phyloP scores from a whole-genome alignment of 345 rosid species.

The Eucalyptus shirleyi region DNA sequence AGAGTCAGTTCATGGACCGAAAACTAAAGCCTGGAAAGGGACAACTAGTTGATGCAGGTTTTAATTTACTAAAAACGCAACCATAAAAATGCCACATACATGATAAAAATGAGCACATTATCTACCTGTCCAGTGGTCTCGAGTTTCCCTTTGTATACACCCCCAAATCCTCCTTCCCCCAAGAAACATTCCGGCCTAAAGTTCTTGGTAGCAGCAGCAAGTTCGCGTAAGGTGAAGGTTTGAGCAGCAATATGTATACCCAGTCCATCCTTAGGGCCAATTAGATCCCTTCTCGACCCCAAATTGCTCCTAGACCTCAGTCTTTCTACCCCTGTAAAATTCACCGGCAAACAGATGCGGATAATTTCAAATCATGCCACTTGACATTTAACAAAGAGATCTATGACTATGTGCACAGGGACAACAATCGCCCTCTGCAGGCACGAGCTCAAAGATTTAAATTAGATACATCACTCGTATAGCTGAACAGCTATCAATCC shows the following conservation, averaged over 20 bases:
- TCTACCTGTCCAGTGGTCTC: slow-evolving; percentile 84
- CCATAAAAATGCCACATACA: background rate
- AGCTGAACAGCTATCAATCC: background rate
- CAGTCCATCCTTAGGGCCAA: slow-evolving; percentile 38
- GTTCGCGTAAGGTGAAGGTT: slow-evolving; percentile 70
- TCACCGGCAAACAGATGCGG: background rate
- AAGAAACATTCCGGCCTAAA: slow-evolving; percentile 73
- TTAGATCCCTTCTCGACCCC: slow-evolving; percentile 51
- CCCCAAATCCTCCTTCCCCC: slow-evolving; percentile 97
- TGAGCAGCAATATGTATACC: slow-evolving; percentile 68
- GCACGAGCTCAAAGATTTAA: background rate
- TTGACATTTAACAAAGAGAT: background rate
- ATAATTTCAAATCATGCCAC: background rate
- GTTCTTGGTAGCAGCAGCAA: slow-evolving; percentile 80
- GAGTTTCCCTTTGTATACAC: slow-evolving; percentile 79
- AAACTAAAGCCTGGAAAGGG: background rate
- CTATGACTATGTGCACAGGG: background rate
- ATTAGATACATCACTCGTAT: background rate
- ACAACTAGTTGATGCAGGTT: background rate
- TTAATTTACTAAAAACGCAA: background rate
- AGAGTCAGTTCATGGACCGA: background rate
- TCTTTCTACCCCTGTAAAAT: slow-evolving; percentile 49
- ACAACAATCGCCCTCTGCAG: background rate
- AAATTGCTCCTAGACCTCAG: slow-evolving; percentile 51
- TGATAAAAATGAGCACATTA: background rate